Conservation (phyloP, 352 stramenopile species). For the Lagenidium giganteum region DNA sequence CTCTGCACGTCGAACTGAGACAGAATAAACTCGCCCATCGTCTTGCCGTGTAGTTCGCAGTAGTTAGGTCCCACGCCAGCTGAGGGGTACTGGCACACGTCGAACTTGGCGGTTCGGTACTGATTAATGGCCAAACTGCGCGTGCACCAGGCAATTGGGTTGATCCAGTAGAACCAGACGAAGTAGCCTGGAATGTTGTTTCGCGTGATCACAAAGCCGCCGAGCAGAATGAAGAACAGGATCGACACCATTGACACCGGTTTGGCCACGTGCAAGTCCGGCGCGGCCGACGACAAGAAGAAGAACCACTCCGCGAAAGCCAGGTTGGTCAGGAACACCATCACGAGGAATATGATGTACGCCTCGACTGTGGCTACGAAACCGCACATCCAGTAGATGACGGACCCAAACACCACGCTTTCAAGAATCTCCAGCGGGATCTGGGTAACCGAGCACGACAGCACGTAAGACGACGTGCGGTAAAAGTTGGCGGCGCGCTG, state of each 20-base stretch:
- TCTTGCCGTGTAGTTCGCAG: conserved; percentile 12
- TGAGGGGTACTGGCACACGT: conserved; percentile 13
- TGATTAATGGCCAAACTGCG: conserved; percentile 12
- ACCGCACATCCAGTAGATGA: conserved; percentile 67
- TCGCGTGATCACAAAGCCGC: conserved; percentile 21
- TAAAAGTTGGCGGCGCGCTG: conserved; percentile 56
- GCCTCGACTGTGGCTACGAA: not conserved
- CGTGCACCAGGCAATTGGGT: conserved; percentile 23
- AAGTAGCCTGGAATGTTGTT: conserved; percentile 19
- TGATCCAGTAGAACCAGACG: conserved; percentile 27
- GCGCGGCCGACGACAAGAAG: conserved; percentile 5
- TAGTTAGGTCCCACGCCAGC: conserved; percentile 23
- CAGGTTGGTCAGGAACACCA: conserved; percentile 16
- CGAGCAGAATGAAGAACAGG: conserved; percentile 19
- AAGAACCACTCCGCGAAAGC: conserved; percentile 16
- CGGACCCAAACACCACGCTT: conserved; percentile 43
- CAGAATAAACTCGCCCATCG: conserved; percentile 18
- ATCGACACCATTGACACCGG: conserved; percentile 12
- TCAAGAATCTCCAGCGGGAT: conserved; percentile 25
- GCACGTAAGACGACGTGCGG: conserved; percentile 35
- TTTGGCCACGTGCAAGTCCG: conserved; percentile 12
- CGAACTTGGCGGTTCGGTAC: conserved; percentile 7
- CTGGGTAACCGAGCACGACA: conserved; percentile 8
- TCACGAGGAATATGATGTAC: conserved; percentile 19
- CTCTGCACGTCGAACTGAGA: conserved; percentile 17